phyloP scores from a whole-genome alignment of 139 green algal species.

The Asterochloris sp. region DNA sequence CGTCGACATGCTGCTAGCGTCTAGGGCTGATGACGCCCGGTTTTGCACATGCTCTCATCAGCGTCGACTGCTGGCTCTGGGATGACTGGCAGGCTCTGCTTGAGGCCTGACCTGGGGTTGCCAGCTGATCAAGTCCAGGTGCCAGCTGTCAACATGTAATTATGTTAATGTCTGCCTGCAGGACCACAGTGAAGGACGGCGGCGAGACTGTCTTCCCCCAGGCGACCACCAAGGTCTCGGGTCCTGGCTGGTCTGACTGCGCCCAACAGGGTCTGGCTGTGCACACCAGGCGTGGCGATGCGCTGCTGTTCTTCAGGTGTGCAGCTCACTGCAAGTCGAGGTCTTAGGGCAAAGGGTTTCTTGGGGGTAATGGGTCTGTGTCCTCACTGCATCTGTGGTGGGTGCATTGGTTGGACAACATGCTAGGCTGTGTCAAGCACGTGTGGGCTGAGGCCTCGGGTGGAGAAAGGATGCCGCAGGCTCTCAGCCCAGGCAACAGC shows the following conservation, averaged over 20 bases:
- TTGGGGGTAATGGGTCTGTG: too few species aligned
- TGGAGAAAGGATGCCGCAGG: too few species aligned
- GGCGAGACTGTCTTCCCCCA: slow-evolving; percentile 62
- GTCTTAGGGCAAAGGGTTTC: too few species aligned
- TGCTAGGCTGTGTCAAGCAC: too few species aligned
- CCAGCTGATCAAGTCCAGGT: not conserved
- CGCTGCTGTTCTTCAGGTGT: slow-evolving; percentile 57
- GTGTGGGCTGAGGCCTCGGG: too few species aligned
- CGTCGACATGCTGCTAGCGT: not conserved
- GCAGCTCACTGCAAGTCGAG: not conserved
- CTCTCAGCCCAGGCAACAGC: too few species aligned
- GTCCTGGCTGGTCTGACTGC: slow-evolving; percentile 46
- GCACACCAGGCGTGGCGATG: slow-evolving; percentile 43
- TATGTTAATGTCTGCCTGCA: not conserved
- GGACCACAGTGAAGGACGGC: slow-evolving; percentile 48
- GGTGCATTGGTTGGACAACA: too few species aligned
- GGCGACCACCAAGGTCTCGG: slow-evolving; percentile 31
- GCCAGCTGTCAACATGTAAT: not conserved
- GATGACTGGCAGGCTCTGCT: not conserved
- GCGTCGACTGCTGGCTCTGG: not conserved
- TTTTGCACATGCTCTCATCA: not conserved
- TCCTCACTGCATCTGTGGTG: too few species aligned
- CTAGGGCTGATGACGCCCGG: not conserved
- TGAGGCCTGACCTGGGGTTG: not conserved
- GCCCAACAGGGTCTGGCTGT: slow-evolving; percentile 45